Base-by-base conservation (phyloP, 148 eudicot species). In the Suaeda aralocaspica region DNA sequence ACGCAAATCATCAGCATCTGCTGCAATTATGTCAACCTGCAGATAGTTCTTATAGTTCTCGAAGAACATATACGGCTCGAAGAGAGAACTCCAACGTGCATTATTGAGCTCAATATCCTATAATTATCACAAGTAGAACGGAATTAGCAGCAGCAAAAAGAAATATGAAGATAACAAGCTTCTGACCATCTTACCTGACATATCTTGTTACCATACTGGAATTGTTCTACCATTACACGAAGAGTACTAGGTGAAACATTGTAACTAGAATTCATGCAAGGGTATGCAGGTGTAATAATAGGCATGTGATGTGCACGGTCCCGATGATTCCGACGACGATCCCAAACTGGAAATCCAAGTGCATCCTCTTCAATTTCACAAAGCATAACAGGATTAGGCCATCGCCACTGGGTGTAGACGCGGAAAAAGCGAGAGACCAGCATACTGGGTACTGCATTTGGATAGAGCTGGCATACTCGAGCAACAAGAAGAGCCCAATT, bases 401-500 rank as follows among this genome's bases (percentile, higher is more conserved):
- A 92, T 1, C 86, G 88, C 98, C 98, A 92, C 70, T 76, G 81
- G 11, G 96, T 92, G 77, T 82, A 92, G 31, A 92, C 94, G 74
- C 93, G 80, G 79, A 92, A 92, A 76, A 92, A 88, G 0, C 96
- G 87, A 59, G 92, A 87, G 53, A 90, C 96, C 73, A 92, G 61
- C 98, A 86, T 92, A 68, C 98, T 92, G 3, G 98, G 98, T 28
- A 78, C 77, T 49, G 96, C 98, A 80, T 88, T 88, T 44, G 98
- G 98, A 76, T 92, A 92, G 56, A 92, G 85, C 79, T 92, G 98
- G 66, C 93, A 90, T 18, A 92, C 87, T 26, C 90, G 80, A 71
- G 98, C 98, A 18, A 92, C 98, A 53, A 92, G 96, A 70, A 92
- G 81, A 11, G 98, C 98, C 96, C 93, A 92, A 69, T 88, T 92